Evolutionary conservation across 208 protist species (phyloP).

Genomic region (Trypanosoma mega): DNA sequence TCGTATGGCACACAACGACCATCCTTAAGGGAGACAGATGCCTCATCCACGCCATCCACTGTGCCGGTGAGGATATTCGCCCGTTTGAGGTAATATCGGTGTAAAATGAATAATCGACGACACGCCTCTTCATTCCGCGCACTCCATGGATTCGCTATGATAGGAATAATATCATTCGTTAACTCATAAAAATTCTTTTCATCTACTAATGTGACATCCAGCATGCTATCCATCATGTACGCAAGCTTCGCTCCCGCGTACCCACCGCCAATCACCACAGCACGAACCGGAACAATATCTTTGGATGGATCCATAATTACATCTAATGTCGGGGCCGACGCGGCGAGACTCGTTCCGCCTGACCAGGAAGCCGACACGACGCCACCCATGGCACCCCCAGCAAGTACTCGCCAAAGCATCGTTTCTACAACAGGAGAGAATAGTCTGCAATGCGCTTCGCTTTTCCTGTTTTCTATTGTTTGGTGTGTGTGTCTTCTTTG

Average conservation of each 20-base stretch:
- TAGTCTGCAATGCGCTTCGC: too few species aligned
- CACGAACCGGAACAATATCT: constrained; percentile 66
- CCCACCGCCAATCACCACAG: constrained; percentile 83
- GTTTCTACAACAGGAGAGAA: too few species aligned
- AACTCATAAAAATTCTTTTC: constrained; percentile 90
- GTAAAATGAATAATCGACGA: constrained; percentile 71
- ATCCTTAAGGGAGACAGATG: constrained; percentile 61
- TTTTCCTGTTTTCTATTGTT: too few species aligned
- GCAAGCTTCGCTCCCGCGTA: constrained; percentile 74
- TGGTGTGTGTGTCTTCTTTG: too few species aligned
- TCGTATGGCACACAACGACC: constrained; percentile 76
- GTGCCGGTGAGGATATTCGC: constrained; percentile 82
- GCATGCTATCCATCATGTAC: constrained; percentile 85
- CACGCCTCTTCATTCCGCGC: constrained; percentile 65
- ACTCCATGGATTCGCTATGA: constrained; percentile 59
- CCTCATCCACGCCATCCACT: constrained; percentile 69
- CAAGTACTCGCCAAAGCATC: constrained; percentile 61
- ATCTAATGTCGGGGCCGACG: constrained; percentile 58
- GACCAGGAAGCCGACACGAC: constrained; percentile 37
- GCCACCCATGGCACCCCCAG: constrained; percentile 36
- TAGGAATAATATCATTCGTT: constrained; percentile 81
- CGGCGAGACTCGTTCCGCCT: constrained; percentile 37
- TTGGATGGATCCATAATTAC: constrained; percentile 79
- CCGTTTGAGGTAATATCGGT: constrained; percentile 86
- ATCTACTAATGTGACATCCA: constrained; percentile 84